phyloP scores from a whole-genome alignment of 2,329 filamentous ascomycete species.

The Penicillium hesseltinei region DNA sequence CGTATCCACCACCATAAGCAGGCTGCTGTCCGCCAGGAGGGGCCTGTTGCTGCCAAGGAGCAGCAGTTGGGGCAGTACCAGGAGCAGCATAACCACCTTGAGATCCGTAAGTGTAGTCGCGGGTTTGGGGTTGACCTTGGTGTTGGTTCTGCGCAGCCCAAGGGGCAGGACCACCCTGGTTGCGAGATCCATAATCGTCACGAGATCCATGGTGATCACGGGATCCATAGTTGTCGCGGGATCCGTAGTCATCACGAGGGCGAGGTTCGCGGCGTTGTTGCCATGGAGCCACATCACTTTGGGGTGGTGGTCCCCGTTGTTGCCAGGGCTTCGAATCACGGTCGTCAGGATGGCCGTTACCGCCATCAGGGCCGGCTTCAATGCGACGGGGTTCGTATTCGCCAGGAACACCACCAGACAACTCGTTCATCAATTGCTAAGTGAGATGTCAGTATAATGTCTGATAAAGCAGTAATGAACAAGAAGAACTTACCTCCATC shows the following conservation, averaged over 20 bases:
- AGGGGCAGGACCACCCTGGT: conserved; percentile 37
- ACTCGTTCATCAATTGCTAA: conserved; percentile 95
- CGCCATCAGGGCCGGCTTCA: conserved; percentile 72
- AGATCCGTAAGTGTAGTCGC: conserved; percentile 44
- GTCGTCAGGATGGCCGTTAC: conserved; percentile 35
- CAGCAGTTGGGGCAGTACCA: conserved; percentile 44
- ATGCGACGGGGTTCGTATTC: conserved; percentile 72
- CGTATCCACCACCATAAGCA: conserved; percentile 61
- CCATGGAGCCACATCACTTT: conserved; percentile 80
- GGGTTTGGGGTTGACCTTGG: conserved; percentile 46
- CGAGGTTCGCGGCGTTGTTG: conserved; percentile 57
- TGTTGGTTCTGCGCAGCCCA: conserved; percentile 40
- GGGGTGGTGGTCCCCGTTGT: conserved; percentile 71
- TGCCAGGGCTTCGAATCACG: conserved; percentile 80
- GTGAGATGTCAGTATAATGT: conserved; percentile 42
- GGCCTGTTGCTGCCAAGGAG: conserved; percentile 63
- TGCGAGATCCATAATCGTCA: conserved; percentile 46
- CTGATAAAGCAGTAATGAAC: not conserved
- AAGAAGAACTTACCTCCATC: conserved; percentile 70
- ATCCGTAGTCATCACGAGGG: conserved; percentile 46
- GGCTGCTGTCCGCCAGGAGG: conserved; percentile 44
- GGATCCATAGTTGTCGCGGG: conserved; percentile 41
- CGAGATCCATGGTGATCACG: conserved; percentile 3
- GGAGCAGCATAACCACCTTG: conserved; percentile 43
- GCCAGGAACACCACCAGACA: conserved; percentile 68